These are phyloP conservation scores for Metschnikowia cubensis DNA, from an alignment of 805 yeast species.

Conservation along the genomic window DNA sequence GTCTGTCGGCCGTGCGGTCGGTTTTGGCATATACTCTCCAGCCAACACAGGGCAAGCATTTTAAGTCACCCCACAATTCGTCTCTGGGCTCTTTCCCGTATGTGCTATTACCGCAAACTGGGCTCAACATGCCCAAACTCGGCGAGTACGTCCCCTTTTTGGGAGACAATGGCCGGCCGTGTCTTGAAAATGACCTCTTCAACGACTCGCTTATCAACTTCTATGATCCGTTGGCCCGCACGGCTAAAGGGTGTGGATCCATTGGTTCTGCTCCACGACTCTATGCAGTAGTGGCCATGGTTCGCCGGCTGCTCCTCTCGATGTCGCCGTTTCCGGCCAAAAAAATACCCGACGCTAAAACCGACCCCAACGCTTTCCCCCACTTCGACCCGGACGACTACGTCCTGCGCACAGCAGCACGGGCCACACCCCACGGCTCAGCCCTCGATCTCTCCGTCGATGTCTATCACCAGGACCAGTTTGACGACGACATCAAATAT, in stretches of 20 bases:
- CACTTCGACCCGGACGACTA: conserved; percentile 12
- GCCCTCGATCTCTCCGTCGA: conserved; percentile 45
- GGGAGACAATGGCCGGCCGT: conserved; percentile 3
- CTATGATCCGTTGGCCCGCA: conserved; percentile 64
- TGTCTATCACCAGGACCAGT: conserved; percentile 57
- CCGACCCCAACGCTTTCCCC: conserved; percentile 7
- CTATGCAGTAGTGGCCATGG: conserved; percentile 50
- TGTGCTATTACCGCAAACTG: no score
- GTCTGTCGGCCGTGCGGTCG: conserved; percentile 60
- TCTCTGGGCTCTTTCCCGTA: background rate
- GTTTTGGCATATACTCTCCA: conserved; percentile 60
- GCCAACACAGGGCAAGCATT: conserved; percentile 26
- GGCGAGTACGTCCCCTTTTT: background rate
- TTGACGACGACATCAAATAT: conserved; percentile 64
- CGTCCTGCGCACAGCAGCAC: conserved; percentile 6
- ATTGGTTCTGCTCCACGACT: conserved; percentile 55
- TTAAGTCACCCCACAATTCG: conserved; percentile 8
- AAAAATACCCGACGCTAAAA: background rate
- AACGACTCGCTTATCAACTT: conserved; percentile 58
- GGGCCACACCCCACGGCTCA: conserved; percentile 10
- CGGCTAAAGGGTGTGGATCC: conserved; percentile 53
- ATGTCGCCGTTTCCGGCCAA: conserved; percentile 10
- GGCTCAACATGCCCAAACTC: background rate
- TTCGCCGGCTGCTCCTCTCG: conserved; percentile 23
- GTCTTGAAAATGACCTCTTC: conserved; percentile 48